Conservation (phyloP, 129 eudicot species). For the Saussurea involucrata region DNA sequence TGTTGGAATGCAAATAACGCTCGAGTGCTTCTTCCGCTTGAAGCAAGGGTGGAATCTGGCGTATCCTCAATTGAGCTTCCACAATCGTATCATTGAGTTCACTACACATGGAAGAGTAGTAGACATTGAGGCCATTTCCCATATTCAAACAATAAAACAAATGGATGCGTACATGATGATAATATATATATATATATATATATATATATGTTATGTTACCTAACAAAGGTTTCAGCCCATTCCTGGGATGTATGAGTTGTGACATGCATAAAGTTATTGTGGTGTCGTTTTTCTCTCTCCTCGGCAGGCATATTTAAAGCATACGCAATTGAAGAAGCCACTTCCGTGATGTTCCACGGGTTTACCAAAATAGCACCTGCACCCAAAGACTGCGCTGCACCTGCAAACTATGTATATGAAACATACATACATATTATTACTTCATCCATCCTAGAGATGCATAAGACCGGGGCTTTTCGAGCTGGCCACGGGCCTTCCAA, state of each 20-base stretch:
- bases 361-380: slow-evolving; percentile 90
- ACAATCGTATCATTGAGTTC: slow-evolving; percentile 72
- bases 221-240: slow-evolving; percentile 89
- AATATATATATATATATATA: too few relatives aligned
- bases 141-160: background rate
- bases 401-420: slow-evolving; percentile 65
- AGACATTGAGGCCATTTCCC: background rate
- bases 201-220: too few relatives aligned
- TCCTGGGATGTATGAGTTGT: slow-evolving; percentile 83
- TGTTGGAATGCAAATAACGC: slow-evolving; percentile 45
- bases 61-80: slow-evolving; percentile 74
- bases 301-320: slow-evolving; percentile 83
- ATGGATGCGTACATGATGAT: background rate
- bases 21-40: slow-evolving; percentile 40
- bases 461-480: too few relatives aligned
- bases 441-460: background rate
- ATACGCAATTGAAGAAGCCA: slow-evolving; percentile 74
- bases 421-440: background rate
- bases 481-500: too few relatives aligned
- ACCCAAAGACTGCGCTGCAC: slow-evolving; percentile 93
- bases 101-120: slow-evolving; percentile 28
- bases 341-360: slow-evolving; percentile 86
- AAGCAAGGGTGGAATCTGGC: slow-evolving; percentile 71
- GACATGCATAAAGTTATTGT: slow-evolving; percentile 69
- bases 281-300: slow-evolving; percentile 80